A percentile compares a stretch with the other conserved stretches of the same genome.
These are phyloP conservation scores for Stagonosporopsis tanaceti DNA, from an alignment of 2,329 filamentous ascomycete genomes.

Conservation along the genomic window DNA sequence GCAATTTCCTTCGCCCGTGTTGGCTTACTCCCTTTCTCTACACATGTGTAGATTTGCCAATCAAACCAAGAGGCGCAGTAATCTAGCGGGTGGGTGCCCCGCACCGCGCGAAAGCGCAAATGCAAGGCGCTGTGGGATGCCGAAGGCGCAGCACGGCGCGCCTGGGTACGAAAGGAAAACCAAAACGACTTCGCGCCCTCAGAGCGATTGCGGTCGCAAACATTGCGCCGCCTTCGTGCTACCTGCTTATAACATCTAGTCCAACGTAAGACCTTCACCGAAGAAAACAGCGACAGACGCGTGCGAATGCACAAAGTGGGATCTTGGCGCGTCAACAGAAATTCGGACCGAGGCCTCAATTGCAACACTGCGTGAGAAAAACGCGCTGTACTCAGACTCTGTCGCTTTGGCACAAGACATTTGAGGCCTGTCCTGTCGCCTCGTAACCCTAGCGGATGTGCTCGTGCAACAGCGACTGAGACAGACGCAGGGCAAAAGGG, in stretches of 20 bases:
- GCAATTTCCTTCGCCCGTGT: slow-evolving; percentile 13
- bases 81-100: background rate
- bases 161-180: background rate
- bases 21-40: background rate
- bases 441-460: slow-evolving; percentile 2
- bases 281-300: background rate
- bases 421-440: background rate
- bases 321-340: slow-evolving; percentile 1
- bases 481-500: slow-evolving; percentile 5
- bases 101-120: background rate
- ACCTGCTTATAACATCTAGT: background rate
- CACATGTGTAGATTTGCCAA: slow-evolving; percentile 1
- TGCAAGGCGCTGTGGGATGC: slow-evolving; percentile 1
- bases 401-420: background rate
- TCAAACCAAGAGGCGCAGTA: background rate
- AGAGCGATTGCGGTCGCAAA: background rate
- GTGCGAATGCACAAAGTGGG: background rate
- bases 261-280: too few species aligned
- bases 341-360: slow-evolving; percentile 3
- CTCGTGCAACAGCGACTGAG: slow-evolving; percentile 9
- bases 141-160: slow-evolving; percentile 13
- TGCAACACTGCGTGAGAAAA: background rate
- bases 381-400: background rate
- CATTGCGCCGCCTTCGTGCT: background rate
- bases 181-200: background rate